Conservation (phyloP, 352 stramenopile genomes). For the Plasmopara halstedii region DNA sequence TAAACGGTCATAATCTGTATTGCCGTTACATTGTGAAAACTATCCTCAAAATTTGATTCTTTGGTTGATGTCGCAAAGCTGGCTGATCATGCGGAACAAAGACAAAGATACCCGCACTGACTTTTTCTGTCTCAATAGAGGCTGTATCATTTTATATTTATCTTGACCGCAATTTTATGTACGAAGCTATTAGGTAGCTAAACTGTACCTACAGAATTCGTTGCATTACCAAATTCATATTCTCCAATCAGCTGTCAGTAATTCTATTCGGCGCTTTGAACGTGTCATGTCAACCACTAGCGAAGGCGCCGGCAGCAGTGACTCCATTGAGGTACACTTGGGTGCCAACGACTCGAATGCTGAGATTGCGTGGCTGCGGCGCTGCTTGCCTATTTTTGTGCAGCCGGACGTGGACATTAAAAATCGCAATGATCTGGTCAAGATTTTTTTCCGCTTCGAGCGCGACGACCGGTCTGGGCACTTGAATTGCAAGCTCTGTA, state of each 20-base stretch:
- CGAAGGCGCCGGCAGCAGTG: constrained; percentile 10
- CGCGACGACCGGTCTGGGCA: constrained; percentile 35
- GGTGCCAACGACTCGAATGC: constrained; percentile 22
- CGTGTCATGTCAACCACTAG: constrained; percentile 11
- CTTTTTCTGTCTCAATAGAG: no score
- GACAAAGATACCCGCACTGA: no score
- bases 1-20: no score
- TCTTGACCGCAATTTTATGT: no score
- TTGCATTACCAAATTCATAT: no score
- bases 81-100: no score
- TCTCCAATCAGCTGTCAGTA: constrained; percentile 1
- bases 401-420: constrained; percentile 78
- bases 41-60: no score
- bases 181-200: no score
- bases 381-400: constrained; percentile 76
- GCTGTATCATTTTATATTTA: no score
- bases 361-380: constrained; percentile 69
- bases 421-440: constrained; percentile 76
- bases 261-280: constrained; percentile 7
- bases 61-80: no score
- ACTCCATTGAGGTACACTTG: constrained; percentile 7
- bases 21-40: no score
- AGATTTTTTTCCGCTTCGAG: constrained; percentile 79
- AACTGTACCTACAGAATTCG: no score
- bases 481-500: constrained; percentile 71